These are phyloP conservation scores for Whalleya microplaca DNA, from an alignment of 2,329 filamentous ascomycete species.

Conservation along the genomic window DNA sequence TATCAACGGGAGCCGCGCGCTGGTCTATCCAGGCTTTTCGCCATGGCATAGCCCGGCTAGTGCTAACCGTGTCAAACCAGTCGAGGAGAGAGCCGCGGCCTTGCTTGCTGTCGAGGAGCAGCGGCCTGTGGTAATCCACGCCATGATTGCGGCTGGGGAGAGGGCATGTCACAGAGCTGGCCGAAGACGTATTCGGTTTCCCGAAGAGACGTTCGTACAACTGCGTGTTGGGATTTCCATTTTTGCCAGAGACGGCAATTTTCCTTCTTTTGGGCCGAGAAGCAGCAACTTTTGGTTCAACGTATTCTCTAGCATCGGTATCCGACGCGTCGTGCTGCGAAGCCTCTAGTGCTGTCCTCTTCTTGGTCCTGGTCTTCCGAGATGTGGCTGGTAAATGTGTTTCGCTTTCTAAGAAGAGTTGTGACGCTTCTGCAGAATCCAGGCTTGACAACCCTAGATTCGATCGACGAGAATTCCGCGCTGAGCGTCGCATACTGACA, in stretches of 20 bases:
- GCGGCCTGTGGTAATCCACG: conserved; percentile 53
- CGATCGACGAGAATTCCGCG: conserved; percentile 20
- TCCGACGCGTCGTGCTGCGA: conserved; percentile 23
- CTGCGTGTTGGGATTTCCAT: conserved; percentile 15
- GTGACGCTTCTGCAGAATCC: neutral
- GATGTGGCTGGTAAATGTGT: neutral
- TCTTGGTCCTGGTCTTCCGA: conserved; percentile 14
- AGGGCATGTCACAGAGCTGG: conserved; percentile 14
- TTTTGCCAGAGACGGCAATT: conserved; percentile 13
- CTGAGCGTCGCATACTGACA: conserved; percentile 34
- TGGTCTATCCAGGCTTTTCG: conserved; percentile 61
- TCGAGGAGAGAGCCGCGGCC: conserved; percentile 46
- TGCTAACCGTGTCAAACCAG: conserved; percentile 56
- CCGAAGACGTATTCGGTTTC: neutral
- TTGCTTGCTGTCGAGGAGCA: conserved; percentile 46
- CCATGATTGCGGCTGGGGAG: conserved; percentile 41
- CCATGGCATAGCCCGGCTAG: conserved; percentile 60
- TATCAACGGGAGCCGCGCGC: conserved; percentile 15
- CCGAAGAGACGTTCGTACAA: conserved; percentile 31
- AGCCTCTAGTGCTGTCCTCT: conserved; percentile 18
- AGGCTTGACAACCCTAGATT: neutral
- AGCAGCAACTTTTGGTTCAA: conserved; percentile 4
- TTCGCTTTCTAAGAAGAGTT: conserved; percentile 1
- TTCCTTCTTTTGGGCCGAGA: conserved; percentile 28
- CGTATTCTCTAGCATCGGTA: conserved; percentile 21